Percentiles rank a stretch among this genome's conserved stretches.
These are phyloP conservation scores for Anthostomella pinea DNA, from an alignment of 2,329 filamentous ascomycete species.

Conservation along the genomic window DNA sequence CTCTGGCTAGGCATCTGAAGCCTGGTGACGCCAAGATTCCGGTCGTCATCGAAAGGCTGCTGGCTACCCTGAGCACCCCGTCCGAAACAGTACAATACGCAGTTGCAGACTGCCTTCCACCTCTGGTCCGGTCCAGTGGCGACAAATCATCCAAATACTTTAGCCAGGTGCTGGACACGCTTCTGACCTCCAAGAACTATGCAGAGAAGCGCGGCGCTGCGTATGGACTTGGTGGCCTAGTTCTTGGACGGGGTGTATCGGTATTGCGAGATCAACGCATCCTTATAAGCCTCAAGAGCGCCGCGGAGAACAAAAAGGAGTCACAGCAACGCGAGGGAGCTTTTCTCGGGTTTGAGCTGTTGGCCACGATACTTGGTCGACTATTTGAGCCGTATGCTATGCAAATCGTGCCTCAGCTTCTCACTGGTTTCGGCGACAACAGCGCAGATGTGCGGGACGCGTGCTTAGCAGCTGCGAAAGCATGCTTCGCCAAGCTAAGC, in stretches of 20 bases:
- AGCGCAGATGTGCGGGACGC: conserved; percentile 89
- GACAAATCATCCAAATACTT: conserved; percentile 79
- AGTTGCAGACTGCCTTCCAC: conserved; percentile 89
- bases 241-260: conserved; percentile 81
- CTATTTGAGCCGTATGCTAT: conserved; percentile 97
- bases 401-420: conserved; percentile 86
- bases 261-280: conserved; percentile 83
- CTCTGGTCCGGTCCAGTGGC: conserved; percentile 77
- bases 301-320: conserved; percentile 95
- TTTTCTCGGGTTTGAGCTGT: conserved; percentile 84
- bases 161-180: conserved; percentile 72
- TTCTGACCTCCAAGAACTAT: conserved; percentile 88
- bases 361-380: conserved; percentile 81
- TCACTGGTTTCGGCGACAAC: conserved; percentile 84
- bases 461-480: conserved; percentile 88
- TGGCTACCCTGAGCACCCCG: conserved; percentile 86
- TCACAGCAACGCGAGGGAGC: conserved; percentile 83
- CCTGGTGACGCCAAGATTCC: conserved; percentile 84
- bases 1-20: conserved; percentile 82
- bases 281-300: conserved; percentile 74
- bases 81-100: conserved; percentile 97
- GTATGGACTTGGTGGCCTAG: conserved; percentile 88
- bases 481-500: conserved; percentile 88
- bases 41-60: conserved; percentile 79
- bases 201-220: conserved; percentile 90